Evolutionary conservation across 305 asterid genomes (phyloP), one percentile per base, ranked within the genome.

Genomic region (Fraxinus sp.): DNA sequence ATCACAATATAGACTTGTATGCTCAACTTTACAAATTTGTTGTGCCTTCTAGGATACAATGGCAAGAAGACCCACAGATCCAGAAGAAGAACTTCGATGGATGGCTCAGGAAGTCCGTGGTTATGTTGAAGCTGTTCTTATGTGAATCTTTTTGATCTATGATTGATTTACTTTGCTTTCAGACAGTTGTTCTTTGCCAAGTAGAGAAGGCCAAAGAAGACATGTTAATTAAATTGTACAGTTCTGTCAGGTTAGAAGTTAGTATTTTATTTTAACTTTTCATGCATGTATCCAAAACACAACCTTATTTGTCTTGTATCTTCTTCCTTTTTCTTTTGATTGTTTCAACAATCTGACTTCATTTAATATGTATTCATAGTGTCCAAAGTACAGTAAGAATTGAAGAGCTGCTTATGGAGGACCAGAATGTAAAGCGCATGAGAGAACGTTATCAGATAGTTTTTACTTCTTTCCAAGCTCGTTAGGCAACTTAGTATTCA

Each of bases 21-120:
- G 10, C 16, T 44, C 16, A 44, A 44, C 52, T 73, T 35, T 76
- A 52, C 22, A 52, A 52, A 52, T 87, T 84, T 78, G 82, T 76
- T 30, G 78, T 77, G 74, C 18, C 73, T 73, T 87, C 1, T 87
- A 96, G 99, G 99, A 93, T 77, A 91, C 98, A 71, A 94, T 94
- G 98, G 80, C 95, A 36, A 92, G 98, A 90, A 91, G 92, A 86
- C 99, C 98, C 68, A 95, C 85, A 5, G 99, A 96, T 85, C 98
- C 99, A 1, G 98, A 94, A 83, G 99, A 96, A 88, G 98, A 96
- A 87, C 97, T 96, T 84, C 91, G 97, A 83, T 96, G 98, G 99
- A 96, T 96, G 98, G 87, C 98, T 85, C 99, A 96, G 85, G 99
- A 96, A 94, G 98, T 96, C 84, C 97, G 98, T 22, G 99, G 99